These are phyloP conservation scores for Ustilago loliicola DNA, from an alignment of 1,284 basidiomycete genomes.

Conservation along the genomic window DNA sequence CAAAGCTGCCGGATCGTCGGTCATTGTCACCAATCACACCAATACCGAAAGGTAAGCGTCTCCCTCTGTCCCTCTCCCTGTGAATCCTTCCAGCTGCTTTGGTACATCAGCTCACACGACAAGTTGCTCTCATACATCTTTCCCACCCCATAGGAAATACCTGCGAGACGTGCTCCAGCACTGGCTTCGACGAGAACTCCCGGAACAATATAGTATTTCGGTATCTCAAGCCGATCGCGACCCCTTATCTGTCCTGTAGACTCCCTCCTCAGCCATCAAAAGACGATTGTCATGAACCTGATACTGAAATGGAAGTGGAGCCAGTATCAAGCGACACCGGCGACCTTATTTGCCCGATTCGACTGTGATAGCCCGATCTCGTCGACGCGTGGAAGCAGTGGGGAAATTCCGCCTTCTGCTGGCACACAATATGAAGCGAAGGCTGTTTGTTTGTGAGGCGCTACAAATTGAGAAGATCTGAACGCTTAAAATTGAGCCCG, in stretches of 20 bases:
- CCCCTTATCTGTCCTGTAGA: slow-evolving; percentile 49
- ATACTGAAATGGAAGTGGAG: neutral
- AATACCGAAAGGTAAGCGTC: slow-evolving; percentile 62
- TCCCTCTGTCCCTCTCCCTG: neutral
- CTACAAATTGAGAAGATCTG: slow-evolving; percentile 24
- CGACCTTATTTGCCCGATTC: neutral
- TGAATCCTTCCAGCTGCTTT: neutral
- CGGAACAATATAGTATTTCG: slow-evolving; percentile 18
- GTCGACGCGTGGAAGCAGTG: slow-evolving; percentile 32
- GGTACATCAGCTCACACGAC: neutral
- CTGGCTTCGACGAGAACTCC: slow-evolving; percentile 38
- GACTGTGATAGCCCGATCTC: slow-evolving; percentile 1
- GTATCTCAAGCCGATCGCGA: slow-evolving; percentile 46
- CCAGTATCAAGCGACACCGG: neutral
- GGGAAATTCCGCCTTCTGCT: neutral
- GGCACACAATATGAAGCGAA: neutral
- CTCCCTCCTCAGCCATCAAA: neutral
- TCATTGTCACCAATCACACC: slow-evolving; percentile 66
- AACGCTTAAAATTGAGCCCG: slow-evolving; percentile 19
- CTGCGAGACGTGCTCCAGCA: slow-evolving; percentile 53
- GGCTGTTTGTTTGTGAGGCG: neutral
- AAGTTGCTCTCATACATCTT: neutral
- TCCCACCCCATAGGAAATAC: slow-evolving; percentile 34
- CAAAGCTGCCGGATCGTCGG: slow-evolving; percentile 61
- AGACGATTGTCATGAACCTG: neutral